Evolutionary conservation across 2,329 filamentous ascomycete species (phyloP), one percentile per base, ranked within the genome.

Genomic region (Ceratocystis variospora): DNA sequence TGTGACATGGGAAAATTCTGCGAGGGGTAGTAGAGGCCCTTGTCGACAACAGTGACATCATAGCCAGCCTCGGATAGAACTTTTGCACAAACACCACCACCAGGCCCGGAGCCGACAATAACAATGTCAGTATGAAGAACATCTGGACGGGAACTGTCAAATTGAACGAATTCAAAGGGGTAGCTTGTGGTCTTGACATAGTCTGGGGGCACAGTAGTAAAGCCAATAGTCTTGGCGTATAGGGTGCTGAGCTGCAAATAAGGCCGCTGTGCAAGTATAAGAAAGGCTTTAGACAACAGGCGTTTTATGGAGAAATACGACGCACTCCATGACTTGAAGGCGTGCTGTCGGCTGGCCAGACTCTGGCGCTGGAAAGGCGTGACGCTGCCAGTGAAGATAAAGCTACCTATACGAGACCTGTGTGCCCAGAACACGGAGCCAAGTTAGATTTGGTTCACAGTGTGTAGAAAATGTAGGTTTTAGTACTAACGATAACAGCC

Each of bases 71-170:
- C 86, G 8, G 91, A 84, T 1, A 96, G 77, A 63, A 89, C 87
- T 74, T 92, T 92, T 28, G 92, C 91, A 45, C 82, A 83, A 0
- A 96, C 90, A 8, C 81, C 89, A 50, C 89, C 91, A 69, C 92
- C 92, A 71, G 89, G 95, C 33, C 92, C 92, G 46, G 89, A 94
- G 1, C 92, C 92, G 22, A 96, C 81, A 67, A 96, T 85, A 50
- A 96, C 84, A 0, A 96, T 84, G 73, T 96, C 93, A 12, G 53
- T 57, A 28, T 57, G 53, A 6, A 57, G 12, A 8, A 57, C 53
- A 15, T 57, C 53, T 6, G 53, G 53, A 15, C 12, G 22, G 15
- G 22, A n/a, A 5, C 25, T 31, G 25, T 57, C n/a, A 70, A 87
- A 78, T 71, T 88, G 84, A 59, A 87, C 72, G 70, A 89, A 89